Conservation (phyloP, 1,139 yeast genomes). For the Debaryomyces fabryi region DNA sequence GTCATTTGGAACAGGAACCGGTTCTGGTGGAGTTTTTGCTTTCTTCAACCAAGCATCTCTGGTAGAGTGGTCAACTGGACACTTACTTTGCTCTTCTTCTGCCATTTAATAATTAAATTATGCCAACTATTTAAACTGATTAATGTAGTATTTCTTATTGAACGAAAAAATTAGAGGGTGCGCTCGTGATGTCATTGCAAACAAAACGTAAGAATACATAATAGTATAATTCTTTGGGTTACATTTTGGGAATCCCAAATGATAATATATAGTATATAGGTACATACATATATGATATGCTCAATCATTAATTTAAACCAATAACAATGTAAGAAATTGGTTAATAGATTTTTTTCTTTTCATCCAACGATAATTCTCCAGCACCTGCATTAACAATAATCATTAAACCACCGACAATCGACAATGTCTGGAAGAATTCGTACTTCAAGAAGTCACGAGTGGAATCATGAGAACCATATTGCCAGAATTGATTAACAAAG, state of each 20-base stretch:
- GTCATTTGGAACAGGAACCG: constrained; percentile 15
- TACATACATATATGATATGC: constrained; percentile 1
- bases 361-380: constrained; percentile 91
- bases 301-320: neutral
- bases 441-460: constrained; percentile 89
- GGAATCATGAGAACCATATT: constrained; percentile 66
- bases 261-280: constrained; percentile 3
- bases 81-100: constrained; percentile 20
- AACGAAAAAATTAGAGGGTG: constrained; percentile 3
- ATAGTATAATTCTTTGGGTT: neutral
- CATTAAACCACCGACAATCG: constrained; percentile 92
- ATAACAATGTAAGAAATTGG: neutral
- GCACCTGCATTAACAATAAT: constrained; percentile 96
- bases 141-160: constrained; percentile 2
- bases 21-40: constrained; percentile 1
- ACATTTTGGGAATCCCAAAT: neutral
- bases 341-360: constrained; percentile 90
- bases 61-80: constrained; percentile 31
- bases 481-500: constrained; percentile 89
- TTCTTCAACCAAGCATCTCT: constrained; percentile 22
- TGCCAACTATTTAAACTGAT: neutral
- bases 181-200: constrained; percentile 5
- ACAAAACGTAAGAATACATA: neutral
- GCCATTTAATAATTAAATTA: constrained; percentile 4
- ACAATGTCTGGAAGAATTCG: constrained; percentile 92